phyloP scores from a whole-genome alignment of 1,139 yeast genomes.

The Pichia sp. region DNA sequence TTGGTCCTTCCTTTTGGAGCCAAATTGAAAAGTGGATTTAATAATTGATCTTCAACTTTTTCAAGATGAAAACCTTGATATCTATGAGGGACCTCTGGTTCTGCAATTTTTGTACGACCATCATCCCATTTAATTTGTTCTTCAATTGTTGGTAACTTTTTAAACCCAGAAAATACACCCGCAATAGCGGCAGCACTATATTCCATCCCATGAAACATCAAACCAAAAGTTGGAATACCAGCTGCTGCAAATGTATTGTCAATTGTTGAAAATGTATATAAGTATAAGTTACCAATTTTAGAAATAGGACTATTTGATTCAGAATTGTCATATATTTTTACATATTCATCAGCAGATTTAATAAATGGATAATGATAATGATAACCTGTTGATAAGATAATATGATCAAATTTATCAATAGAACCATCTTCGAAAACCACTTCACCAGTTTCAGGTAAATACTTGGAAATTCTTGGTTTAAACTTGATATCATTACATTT shows the following conservation, averaged over 20 bases:
- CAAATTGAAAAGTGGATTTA: conserved; percentile 18
- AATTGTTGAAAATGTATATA: conserved; percentile 36
- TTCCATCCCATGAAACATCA: conserved; percentile 41
- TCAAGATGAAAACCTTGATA: conserved; percentile 17
- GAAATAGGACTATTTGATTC: conserved; percentile 14
- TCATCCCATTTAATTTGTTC: conserved; percentile 26
- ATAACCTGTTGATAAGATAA: conserved; percentile 45
- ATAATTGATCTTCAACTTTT: conserved; percentile 16
- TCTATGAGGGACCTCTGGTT: conserved; percentile 20
- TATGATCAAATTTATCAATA: conserved; percentile 32
- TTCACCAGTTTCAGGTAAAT: conserved; percentile 14
- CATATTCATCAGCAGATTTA: conserved; percentile 14
- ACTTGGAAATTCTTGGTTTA: conserved; percentile 21
- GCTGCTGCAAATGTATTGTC: conserved; percentile 41
- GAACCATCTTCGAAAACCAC: conserved; percentile 36
- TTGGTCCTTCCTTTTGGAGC: conserved; percentile 15
- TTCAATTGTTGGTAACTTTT: conserved; percentile 23
- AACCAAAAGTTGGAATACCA: conserved; percentile 37
- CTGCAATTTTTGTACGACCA: conserved; percentile 13
- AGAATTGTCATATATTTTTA: conserved; percentile 12
- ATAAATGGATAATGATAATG: conserved; percentile 38
- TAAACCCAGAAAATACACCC: conserved; percentile 39
- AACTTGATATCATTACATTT: conserved; percentile 16
- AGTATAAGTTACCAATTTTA: conserved; percentile 32
- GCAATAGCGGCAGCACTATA: conserved; percentile 43